Evolutionary conservation across 176 grass and related monocot species (phyloP).

Genomic region (Eleusine indica): DNA sequence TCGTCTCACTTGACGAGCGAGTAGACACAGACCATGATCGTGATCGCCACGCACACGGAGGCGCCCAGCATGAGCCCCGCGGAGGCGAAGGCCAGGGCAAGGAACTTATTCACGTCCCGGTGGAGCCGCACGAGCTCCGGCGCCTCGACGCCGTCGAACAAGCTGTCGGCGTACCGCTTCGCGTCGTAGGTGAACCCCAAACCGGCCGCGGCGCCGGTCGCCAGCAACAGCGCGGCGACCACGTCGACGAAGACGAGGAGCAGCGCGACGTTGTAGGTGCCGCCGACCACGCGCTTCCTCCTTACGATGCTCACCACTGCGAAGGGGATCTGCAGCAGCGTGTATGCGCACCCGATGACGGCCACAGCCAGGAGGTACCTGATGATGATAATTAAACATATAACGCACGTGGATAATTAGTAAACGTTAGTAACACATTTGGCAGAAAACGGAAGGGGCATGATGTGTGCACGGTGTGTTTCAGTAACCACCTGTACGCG

Average conservation of each 20-base stretch:
- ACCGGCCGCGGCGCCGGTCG: background rate
- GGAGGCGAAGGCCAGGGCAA: background rate
- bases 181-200: conserved; percentile 26
- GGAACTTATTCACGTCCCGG: conserved; percentile 7
- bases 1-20: conserved; percentile 17
- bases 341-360: conserved; percentile 36
- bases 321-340: conserved; percentile 24
- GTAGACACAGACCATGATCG: conserved; percentile 17
- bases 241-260: conserved; percentile 25
- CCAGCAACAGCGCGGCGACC: conserved; percentile 7
- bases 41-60: background rate
- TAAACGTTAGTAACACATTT: background rate
- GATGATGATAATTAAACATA: background rate
- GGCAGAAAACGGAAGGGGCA: background rate
- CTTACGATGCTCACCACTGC: background rate
- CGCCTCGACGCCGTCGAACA: background rate
- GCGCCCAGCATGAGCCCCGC: conserved; percentile 23
- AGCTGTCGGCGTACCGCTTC: background rate
- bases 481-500: conserved; percentile 32
- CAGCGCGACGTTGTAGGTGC: background rate
- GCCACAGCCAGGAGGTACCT: conserved; percentile 24
- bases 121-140: background rate
- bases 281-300: background rate
- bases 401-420: background rate
- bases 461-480: background rate